Base-by-base conservation (phyloP, 768 basidiomycete genomes). In the Pulveroboletus sp. region DNA sequence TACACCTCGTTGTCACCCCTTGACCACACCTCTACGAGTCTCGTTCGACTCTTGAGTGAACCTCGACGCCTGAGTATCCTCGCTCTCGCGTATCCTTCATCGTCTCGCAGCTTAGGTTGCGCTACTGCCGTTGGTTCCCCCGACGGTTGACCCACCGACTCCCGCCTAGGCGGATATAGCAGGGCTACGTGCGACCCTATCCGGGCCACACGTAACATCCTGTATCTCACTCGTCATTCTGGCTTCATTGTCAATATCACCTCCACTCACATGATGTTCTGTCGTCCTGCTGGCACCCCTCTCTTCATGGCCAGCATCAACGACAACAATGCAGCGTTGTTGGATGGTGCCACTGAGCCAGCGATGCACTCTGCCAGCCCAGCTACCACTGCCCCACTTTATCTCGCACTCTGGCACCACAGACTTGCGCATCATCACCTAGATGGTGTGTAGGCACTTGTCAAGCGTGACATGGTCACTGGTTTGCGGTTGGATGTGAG, bases 351-450 rank as follows among this genome's bases (percentile, higher is more conserved):
- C 0, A 57, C 57, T 9, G 10, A 29, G 27, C 8, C 5, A 2
- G 27, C 12, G 27, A 29, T 11, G 0, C 42, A 56, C 20, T 53
- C n/a, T 47, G 54, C 49, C 0, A 13, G 20, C 4, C 6, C 50
- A 14, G 41, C 53, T 0, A 35, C 40, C 0, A 60, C 55, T 11
- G 2, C 51, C 0, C 49, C 49, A 10, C 49, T 57, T 1, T 38
- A 59, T 13, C 14, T 55, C 1, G 35, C 46, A 0, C 55, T 67
- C n/a, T 64, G 57, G 61, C 58, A 65, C 53, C 41, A 58, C 23
- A 47, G 54, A 38, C 42, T 62, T n/a, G 58, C 60, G 5, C 62
- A 63, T 31, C 40, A 47, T 27, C 53, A 14, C 50, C 41, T n/a
- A n/a, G n/a, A n/a, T 4, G 51, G 17, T 8, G 34, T 58, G 12